Evolutionary conservation across 2,329 filamentous ascomycete genomes (phyloP), one percentile per base, ranked within the genome.

Genomic region (Fusarium oligoseptatum): DNA sequence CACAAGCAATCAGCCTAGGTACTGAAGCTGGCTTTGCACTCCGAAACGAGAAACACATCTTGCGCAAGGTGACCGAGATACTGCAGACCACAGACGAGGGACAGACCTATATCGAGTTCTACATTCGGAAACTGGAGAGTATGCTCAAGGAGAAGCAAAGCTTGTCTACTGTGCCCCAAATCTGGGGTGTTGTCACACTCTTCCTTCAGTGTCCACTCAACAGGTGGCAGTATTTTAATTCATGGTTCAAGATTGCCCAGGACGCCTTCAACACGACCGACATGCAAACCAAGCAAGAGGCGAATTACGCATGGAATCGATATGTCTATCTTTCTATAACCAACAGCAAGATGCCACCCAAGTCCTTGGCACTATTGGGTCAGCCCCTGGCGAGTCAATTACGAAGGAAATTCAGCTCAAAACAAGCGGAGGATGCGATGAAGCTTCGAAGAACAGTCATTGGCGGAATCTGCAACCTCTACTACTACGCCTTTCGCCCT

Each of bases 151-250:
- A 89, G 58, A 91, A 87, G 72, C 88, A 83, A 55, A 70, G 74
- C 12, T 69, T 80, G 27, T 82, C 87, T 0, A 87, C 90, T 43
- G 95, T 97, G 1, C 95, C 97, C 7, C 93, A 95, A 74, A 94
- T 98, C 24, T 98, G 96, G 96, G 93, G 93, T 68, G 90, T 95
- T 39, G 86, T 97, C 3, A 90, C 96, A 8, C 87, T 98, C 2
- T 91, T 98, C 65, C 86, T 98, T 57, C 91, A 93, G 84, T 91
- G 84, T 82, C 91, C 81, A 74, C 87, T 86, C 79, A 91, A 85
- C 74, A 92, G 80, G 84, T 98, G 96, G 94, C 87, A 92, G 36
- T 90, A 93, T 78, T 91, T 95, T 72, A 89, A 87, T 32, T 87
- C 89, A 7, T 98, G 95, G 93, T 86, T 98, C 9, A 88, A 89